Evolutionary conservation across 805 yeast genomes (phyloP).

Genomic region (Starmerella powellii): DNA sequence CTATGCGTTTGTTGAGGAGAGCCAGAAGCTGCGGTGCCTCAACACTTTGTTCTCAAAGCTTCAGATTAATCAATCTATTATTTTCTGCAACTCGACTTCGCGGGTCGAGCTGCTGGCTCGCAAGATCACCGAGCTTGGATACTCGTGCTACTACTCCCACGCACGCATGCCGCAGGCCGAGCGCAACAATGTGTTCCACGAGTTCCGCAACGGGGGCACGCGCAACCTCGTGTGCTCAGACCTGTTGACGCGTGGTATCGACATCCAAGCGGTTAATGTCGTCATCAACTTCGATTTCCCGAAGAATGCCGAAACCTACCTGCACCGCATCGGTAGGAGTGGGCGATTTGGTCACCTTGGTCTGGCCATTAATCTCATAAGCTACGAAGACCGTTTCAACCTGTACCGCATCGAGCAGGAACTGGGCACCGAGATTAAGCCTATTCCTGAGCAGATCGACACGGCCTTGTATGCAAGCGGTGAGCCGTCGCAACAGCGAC

Average conservation of each 20-base stretch:
- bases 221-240: slow-evolving; percentile 96
- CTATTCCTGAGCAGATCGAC: slow-evolving; percentile 91
- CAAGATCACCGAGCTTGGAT: slow-evolving; percentile 91
- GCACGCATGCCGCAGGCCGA: slow-evolving; percentile 96
- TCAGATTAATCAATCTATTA: slow-evolving; percentile 91
- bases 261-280: slow-evolving; percentile 96
- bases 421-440: slow-evolving; percentile 91
- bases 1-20: slow-evolving; percentile 96
- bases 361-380: slow-evolving; percentile 88
- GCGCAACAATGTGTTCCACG: slow-evolving; percentile 96
- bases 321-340: slow-evolving; percentile 97
- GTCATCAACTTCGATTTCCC: slow-evolving; percentile 98
- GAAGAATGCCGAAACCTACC: slow-evolving; percentile 90
- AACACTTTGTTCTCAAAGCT: slow-evolving; percentile 88
- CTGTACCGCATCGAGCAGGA: slow-evolving; percentile 93
- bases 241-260: slow-evolving; percentile 93
- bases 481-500: slow-evolving; percentile 28
- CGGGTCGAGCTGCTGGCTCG: slow-evolving; percentile 93
- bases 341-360: slow-evolving; percentile 98
- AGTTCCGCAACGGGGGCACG: slow-evolving; percentile 95
- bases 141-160: slow-evolving; percentile 92
- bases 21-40: slow-evolving; percentile 88
- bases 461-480: slow-evolving; percentile 78
- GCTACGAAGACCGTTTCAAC: slow-evolving; percentile 92
- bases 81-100: slow-evolving; percentile 92